Conservation (phyloP, 1,139 yeast species). For the Pneumocystis canis region DNA sequence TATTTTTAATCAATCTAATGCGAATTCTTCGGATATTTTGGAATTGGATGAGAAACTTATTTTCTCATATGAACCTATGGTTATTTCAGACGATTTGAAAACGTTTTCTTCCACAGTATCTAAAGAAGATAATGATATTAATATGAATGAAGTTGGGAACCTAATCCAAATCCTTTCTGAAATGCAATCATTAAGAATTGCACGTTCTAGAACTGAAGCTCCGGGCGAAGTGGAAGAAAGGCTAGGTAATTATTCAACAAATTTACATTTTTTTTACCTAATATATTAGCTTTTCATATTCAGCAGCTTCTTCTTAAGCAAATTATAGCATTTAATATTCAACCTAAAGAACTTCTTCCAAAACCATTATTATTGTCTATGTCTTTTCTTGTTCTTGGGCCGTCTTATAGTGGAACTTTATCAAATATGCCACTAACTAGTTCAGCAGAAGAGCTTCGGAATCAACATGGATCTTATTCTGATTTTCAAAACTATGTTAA, state of each 20-base stretch:
- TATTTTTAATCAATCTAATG: background rate
- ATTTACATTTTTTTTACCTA: background rate
- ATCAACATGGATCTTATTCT: background rate
- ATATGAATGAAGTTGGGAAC: background rate
- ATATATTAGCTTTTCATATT: background rate
- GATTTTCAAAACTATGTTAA: background rate
- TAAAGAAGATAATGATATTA: background rate
- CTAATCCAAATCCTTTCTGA: background rate
- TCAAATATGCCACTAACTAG: background rate
- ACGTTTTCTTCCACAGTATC: background rate
- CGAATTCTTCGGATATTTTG: background rate
- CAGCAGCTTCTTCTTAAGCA: background rate
- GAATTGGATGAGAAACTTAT: background rate
- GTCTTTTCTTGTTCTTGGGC: constrained; percentile 1
- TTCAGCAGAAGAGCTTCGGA: background rate
- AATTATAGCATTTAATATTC: background rate
- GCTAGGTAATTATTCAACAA: background rate
- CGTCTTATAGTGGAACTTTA: background rate
- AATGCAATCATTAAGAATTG: background rate
- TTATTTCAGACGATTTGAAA: background rate
- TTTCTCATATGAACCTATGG: background rate
- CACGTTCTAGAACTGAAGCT: background rate
- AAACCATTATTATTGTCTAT: background rate
- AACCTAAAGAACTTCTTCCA: background rate
- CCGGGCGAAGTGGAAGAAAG: background rate